A percentile compares a stretch with the other conserved stretches of the same genome.
Evolutionary conservation across 306 rosid species (phyloP).

Genomic region (Cucumis melo): DNA sequence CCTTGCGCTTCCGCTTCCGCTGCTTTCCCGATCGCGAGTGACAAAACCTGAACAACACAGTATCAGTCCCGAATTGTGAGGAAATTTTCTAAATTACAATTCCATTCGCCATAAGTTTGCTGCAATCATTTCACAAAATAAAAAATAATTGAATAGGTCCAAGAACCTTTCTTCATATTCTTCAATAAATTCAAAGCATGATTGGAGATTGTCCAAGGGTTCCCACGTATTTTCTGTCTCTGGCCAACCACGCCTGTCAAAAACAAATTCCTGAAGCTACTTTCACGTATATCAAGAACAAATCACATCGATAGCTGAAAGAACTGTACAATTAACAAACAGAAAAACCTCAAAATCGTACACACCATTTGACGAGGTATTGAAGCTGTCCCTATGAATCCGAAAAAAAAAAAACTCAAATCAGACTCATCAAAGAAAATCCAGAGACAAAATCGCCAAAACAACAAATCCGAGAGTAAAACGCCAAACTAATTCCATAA

Average conservation of each 20-base stretch:
- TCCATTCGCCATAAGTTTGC: neutral
- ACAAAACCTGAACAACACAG: constrained; percentile 5
- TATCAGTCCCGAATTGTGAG: neutral
- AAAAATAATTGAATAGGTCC: neutral
- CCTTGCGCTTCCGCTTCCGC: constrained; percentile 47
- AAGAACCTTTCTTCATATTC: constrained; percentile 65
- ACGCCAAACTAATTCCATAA: neutral
- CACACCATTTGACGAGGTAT: constrained; percentile 87
- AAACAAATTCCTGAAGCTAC: neutral
- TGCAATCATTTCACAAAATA: neutral
- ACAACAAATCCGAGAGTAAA: neutral
- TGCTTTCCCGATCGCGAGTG: constrained; percentile 47
- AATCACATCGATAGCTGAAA: neutral
- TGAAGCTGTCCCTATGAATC: constrained; percentile 56
- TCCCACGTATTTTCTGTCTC: constrained; percentile 94
- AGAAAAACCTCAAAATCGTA: constrained; percentile 1
- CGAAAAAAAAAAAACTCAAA: neutral
- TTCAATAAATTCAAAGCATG: constrained; percentile 67
- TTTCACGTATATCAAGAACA: neutral
- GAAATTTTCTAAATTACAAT: neutral
- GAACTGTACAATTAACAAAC: neutral
- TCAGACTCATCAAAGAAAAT: constrained; percentile 3
- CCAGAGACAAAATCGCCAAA: neutral
- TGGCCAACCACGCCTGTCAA: constrained; percentile 74
- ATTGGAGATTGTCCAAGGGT: constrained; percentile 68